Base-by-base conservation (phyloP, 345 rosid species). In the Gossypium anomalum region DNA sequence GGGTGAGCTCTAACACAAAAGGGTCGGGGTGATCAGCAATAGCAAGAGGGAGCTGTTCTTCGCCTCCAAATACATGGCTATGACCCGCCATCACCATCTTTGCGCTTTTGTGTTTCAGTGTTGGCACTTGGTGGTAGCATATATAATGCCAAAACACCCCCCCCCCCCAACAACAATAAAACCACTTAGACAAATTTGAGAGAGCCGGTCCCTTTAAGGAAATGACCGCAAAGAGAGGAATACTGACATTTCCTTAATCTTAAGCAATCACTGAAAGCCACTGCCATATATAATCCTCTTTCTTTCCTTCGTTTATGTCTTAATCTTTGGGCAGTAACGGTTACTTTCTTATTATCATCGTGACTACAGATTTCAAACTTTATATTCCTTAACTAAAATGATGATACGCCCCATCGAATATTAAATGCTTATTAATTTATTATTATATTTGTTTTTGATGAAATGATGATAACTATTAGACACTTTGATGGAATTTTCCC, bases 1-100 rank as follows among this genome's bases (percentile, higher is more conserved):
- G 86, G 83, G 88, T 82, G 77, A 85, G 88, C 80, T 95, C 89
- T 47, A 87, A 71, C 17, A 87, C 89, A 75, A 90, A 71, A 81
- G 96, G 99, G 78, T 85, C 83, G 77, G 87, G 80, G 14, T 57
- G 34, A 34, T 5, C 41, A 23, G 29, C 4, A 7, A 75, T 86
- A 74, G 76, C 63, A 78, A 83, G 73, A 51, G 65, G 70, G 68
- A 76, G 75, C 48, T 81, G 81, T 61, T 17, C 58, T 55, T 81
- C 89, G 29, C 48, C 86, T 78, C 83, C 87, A 23, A 82, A 60
- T 0, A 78, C 72, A 75, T 82, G 86, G 25, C 74, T 83, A 22
- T 74, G 81, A 76, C 82, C 82, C 80, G 78, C 81, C 90, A 86
- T 81, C 62, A 8, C 58, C 58, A n/a, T 53, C 58, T 53, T 45